Percentiles rank a stretch among this genome's conserved stretches.
Evolutionary conservation across 225 moss, liverwort and hornwort species (phyloP).

Genomic region (Takakia lepidozioides): DNA sequence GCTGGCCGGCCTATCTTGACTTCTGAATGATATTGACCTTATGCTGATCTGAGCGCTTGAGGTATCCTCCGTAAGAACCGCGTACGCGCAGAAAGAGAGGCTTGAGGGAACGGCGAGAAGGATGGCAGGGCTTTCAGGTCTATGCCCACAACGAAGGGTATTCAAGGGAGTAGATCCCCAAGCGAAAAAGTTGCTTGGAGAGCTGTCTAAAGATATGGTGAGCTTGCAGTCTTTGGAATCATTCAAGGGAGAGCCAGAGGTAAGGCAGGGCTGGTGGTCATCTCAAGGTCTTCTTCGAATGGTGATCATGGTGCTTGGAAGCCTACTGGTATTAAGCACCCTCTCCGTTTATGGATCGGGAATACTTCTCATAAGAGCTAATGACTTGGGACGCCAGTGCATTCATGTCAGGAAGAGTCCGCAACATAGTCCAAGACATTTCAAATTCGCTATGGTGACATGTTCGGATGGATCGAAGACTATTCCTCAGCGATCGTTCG

Average conservation of each 20-base stretch:
- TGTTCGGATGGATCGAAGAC: slow-evolving; percentile 92
- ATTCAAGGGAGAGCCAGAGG: slow-evolving; percentile 54
- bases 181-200: no score
- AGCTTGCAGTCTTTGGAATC: slow-evolving; percentile 49
- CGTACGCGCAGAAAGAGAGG: no score
- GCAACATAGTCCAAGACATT: slow-evolving; percentile 32
- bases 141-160: no score
- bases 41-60: no score
- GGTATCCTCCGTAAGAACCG: no score
- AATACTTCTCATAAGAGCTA: slow-evolving; percentile 61
- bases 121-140: no score
- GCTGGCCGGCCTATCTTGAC: no score
- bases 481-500: slow-evolving; percentile 87
- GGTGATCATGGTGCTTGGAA: slow-evolving; percentile 36
- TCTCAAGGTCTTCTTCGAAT: slow-evolving; percentile 38
- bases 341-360: slow-evolving; percentile 68
- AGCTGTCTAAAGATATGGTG: no score
- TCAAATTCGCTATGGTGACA: slow-evolving; percentile 89
- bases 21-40: no score
- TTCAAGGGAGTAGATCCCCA: no score
- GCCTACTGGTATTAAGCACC: slow-evolving; percentile 29
- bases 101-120: no score
- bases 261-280: slow-evolving; percentile 62
- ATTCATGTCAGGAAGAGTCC: slow-evolving; percentile 24
- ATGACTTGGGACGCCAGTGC: slow-evolving; percentile 84